Base-by-base conservation (phyloP, 441 rosid species). In the Syzygium malaccense region DNA sequence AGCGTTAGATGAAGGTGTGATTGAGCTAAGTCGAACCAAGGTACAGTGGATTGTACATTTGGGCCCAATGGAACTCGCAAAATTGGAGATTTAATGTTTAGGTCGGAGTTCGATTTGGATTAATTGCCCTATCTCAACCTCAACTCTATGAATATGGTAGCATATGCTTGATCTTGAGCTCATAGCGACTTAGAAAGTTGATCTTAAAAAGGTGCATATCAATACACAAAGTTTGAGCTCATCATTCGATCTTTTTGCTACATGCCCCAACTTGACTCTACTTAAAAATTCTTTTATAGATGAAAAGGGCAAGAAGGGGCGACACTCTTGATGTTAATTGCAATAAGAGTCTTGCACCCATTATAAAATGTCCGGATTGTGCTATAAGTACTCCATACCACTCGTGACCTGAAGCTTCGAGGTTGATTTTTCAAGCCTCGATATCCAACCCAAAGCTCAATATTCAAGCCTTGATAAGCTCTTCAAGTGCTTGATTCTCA, bases 291-390 rank as follows among this genome's bases (percentile, higher is more conserved):
- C 19, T 71, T 5, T 33, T 2, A 71, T 71, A 37, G 80, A 68
- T 33, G 19, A 71, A 33, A 71, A 71, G 15, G 49, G 28, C 2
- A 19, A 2, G 49, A 28, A 37, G 6, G 4, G 28, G 28, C 1
- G 5, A 37, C 14, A 7, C 28, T 5, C 15, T 71, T 20, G 28
- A 37, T 3, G 8, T 10, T 37, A 71, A 71, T 71, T 5, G 15
- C 28, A 37, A 20, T 11, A 19, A 10, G 28, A 71, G 15, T 37
- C 28, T 71, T 15, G 12, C 49, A 12, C 0, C 17, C 9, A 1
- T 37, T 23, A 37, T 1, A 0, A 37, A 20, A 68, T 68, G 2
- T 68, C 3, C 1, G 0, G 0, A 37, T 20, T 68, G 28, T 33
- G 26, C 6, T 37, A 4, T 37, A 37, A 71, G 17, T 71, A 37